Evolutionary conservation across 768 basidiomycete genomes (phyloP), one percentile per base, ranked within the genome.

Genomic region (Hericium alpestre): DNA sequence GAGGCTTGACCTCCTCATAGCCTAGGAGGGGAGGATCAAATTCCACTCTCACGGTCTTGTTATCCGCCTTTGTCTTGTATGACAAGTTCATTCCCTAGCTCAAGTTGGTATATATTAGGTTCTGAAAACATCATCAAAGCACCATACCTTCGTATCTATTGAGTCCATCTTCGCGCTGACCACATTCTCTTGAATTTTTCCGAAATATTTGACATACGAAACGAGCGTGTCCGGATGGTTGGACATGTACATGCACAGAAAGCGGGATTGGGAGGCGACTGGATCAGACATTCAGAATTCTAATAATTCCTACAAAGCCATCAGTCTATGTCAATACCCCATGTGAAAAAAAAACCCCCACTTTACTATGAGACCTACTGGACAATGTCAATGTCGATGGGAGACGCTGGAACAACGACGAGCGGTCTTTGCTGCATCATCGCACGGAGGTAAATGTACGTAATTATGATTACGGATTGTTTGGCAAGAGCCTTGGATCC

Each of bases 221-320:
- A 92, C 87, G 61, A 92, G 74, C 1, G 90, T 91, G 65, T 91
- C 89, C 0, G 86, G 86, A 64, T 91, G 90, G 59, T 74, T 82
- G 32, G 79, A 84, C 90, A 91, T 92, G 73, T 92, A 93, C 80
- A 82, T 86, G 67, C 80, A 79, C 46, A 92, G 75, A 66, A 90
- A 93, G 1, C 72, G 74, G 18, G 88, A 88, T 63, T 85, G 87
- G 11, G 81, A 81, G 12, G 85, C 84, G 0, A 90, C 87, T 9
- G 87, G 79, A 65, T 91, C 89, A 7, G 79, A 62, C 83, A 85
- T 84, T 11, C 23, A 25, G 25, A 25, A 85, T 84, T 32, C 32
- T 32, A 6, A 10, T 7, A 10, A 6, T 32, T 32, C 32, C 32
- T 32, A 10, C 32, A 32, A 32, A 10, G 32, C 32, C 7, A 32